Evolutionary conservation across 345 rosid species (phyloP), one percentile per base, ranked within the genome.

Genomic region (Hevea brasiliensis): DNA sequence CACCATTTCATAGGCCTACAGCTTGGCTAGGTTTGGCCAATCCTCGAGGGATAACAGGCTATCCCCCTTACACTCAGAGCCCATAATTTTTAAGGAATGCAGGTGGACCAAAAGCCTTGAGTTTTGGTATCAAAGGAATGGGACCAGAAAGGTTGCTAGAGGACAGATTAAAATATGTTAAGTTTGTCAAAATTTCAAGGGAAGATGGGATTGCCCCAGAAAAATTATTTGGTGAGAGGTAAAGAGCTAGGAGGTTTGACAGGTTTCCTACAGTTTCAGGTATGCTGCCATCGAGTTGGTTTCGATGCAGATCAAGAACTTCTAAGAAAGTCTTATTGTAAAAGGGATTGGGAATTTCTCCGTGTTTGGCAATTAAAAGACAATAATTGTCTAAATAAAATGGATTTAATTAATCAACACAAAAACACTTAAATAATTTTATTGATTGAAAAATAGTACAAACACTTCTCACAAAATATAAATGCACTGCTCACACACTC

Each of bases 121-220:
- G 68, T 70, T 51, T 76, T 40, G 82, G 87, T 71, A 65, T 61
- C 23, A 41, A 65, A 70, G 98, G 99, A 77, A 95, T 85, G 61
- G 74, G 69, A 72, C 97, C 98, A 0, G 94, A 88, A 68, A 95
- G 93, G 66, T 83, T 81, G 83, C 90, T 94, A 81, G 82, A 86
- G 64, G 98, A 92, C 72, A 94, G 81, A 27, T 92, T 92, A 23
- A 95, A 87, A 72, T 81, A 73, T 23, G 70, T 82, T 68, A 91
- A 76, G 71, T 51, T 47, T n/a, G 70, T 70, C 81, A 92, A 81
- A 45, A 81, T 87, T 76, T 82, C 91, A 3, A 95, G 87, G 15
- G 94, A 88, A 54, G 78, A 41, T n/a, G 98, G 97, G 67, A 95
- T 87, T 67, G 90, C n/a, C 13, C 92, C 96, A 1, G 90, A 88